Percentiles rank a stretch among this genome's conserved stretches.
Conservation (phyloP, 2,329 filamentous ascomycete genomes). For the Chaetomiaceae sp. region DNA sequence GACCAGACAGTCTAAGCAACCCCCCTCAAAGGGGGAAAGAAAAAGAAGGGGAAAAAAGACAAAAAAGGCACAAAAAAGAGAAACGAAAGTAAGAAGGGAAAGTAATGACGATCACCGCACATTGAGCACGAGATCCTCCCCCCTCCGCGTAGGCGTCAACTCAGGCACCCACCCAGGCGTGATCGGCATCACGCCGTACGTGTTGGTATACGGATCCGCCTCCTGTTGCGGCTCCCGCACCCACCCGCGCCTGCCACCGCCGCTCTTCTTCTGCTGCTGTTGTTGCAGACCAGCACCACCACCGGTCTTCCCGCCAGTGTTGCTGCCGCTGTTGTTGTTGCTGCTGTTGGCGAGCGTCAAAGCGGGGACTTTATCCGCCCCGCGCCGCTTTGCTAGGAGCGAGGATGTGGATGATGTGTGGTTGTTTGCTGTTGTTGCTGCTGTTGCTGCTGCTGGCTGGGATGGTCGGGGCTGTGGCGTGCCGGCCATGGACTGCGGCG, state of each 20-base stretch:
- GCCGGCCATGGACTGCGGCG: slow-evolving; percentile 11
- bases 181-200: slow-evolving; percentile 32
- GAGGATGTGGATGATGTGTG: slow-evolving; percentile 29
- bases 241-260: not conserved
- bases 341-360: slow-evolving; percentile 34
- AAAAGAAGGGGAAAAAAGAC: not conserved
- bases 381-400: slow-evolving; percentile 50
- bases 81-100: not conserved
- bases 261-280: not conserved
- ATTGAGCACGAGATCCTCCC: slow-evolving; percentile 59
- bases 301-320: too few relatives aligned
- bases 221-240: slow-evolving; percentile 11
- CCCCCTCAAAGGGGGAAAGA: not conserved
- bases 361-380: slow-evolving; percentile 44
- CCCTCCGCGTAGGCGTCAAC: slow-evolving; percentile 61
- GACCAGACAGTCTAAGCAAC: not conserved
- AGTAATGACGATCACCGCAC: slow-evolving; percentile 37
- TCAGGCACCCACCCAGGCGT: slow-evolving; percentile 59
- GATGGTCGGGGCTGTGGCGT: not conserved
- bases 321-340: not conserved
- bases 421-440: not conserved
- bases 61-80: not conserved
- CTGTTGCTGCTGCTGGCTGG: not conserved
- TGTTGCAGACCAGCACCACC: too few relatives aligned
- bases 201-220: too few relatives aligned